Percentiles rank a stretch among this genome's conserved stretches.
phyloP scores from a whole-genome alignment of 805 yeast species.

The Starmerella tilneyi region DNA sequence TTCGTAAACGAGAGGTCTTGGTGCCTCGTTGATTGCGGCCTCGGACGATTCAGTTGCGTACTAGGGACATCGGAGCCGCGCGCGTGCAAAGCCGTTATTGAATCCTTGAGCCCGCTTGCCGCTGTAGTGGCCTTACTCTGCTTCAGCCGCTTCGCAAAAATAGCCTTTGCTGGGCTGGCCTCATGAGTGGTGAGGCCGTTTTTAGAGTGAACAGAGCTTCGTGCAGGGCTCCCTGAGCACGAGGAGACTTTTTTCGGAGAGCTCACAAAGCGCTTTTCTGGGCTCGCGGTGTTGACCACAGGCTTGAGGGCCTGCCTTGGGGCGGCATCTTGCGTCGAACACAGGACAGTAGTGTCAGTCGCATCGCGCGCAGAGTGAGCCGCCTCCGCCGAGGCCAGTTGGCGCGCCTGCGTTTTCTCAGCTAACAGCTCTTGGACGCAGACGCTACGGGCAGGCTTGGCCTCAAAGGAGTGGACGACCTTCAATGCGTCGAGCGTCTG shows the following conservation, averaged over 20 bases:
- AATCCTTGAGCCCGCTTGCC: not conserved
- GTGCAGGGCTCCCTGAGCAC: not conserved
- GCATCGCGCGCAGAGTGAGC: no score
- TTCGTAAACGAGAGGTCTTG: not conserved
- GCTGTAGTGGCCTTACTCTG: not conserved
- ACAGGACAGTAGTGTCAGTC: no score
- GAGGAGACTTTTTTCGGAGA: conserved; percentile 1
- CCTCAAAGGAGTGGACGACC: conserved; percentile 13
- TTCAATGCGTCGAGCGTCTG: conserved; percentile 14
- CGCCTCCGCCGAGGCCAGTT: not conserved
- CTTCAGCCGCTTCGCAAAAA: not conserved
- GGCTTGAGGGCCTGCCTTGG: conserved; percentile 1
- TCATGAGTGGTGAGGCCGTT: not conserved
- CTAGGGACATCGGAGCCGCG: not conserved
- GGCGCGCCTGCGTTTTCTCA: conserved; percentile 1
- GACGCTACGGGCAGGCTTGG: conserved; percentile 11
- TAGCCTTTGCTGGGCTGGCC: not conserved
- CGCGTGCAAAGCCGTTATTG: not conserved
- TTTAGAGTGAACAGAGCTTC: not conserved
- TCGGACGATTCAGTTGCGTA: not conserved
- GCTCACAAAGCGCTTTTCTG: conserved; percentile 4
- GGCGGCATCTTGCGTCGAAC: no score
- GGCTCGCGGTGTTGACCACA: not conserved
- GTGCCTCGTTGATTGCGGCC: not conserved
- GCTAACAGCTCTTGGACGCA: conserved; percentile 2